phyloP scores from a whole-genome alignment of 805 yeast genomes.

The Pichia pseudocactophila region DNA sequence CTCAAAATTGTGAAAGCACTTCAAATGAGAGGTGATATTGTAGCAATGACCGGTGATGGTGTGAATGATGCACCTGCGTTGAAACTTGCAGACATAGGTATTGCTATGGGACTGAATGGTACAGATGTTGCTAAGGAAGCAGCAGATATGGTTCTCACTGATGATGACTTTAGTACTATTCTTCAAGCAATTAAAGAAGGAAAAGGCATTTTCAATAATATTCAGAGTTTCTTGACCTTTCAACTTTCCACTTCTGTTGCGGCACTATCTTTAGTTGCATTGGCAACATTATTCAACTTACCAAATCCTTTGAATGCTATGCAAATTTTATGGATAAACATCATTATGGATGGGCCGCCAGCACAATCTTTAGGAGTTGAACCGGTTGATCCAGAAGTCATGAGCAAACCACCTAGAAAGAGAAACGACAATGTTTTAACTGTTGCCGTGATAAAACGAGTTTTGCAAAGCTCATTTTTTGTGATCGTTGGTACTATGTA shows the following conservation, averaged over 20 bases:
- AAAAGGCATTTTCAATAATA: constrained; percentile 91
- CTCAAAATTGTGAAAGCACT: constrained; percentile 82
- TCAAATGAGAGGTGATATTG: constrained; percentile 86
- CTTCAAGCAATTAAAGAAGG: constrained; percentile 94
- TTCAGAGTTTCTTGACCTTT: constrained; percentile 89
- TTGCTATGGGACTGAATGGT: constrained; percentile 88
- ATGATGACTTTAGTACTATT: constrained; percentile 93
- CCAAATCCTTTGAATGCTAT: constrained; percentile 95
- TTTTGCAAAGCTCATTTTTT: constrained; percentile 66
- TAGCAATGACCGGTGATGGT: constrained; percentile 99
- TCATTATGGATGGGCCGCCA: constrained; percentile 98
- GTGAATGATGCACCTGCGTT: constrained; percentile 98
- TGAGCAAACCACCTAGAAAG: constrained; percentile 92
- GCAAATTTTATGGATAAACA: constrained; percentile 97
- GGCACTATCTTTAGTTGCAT: constrained; percentile 80
- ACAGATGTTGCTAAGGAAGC: constrained; percentile 99
- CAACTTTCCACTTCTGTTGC: constrained; percentile 95
- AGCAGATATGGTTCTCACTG: constrained; percentile 94
- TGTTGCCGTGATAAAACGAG: constrained; percentile 54
- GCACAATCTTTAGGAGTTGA: constrained; percentile 97
- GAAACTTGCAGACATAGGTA: constrained; percentile 92
- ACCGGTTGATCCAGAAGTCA: constrained; percentile 92
- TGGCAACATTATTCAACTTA: constrained; percentile 76
- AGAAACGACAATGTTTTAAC: constrained; percentile 83
- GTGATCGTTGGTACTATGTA: constrained; percentile 81